Evolutionary conservation across 73 alveolate genomes (phyloP), one percentile per base, ranked within the genome.

Genomic region (Symbiodinium pilosum): DNA sequence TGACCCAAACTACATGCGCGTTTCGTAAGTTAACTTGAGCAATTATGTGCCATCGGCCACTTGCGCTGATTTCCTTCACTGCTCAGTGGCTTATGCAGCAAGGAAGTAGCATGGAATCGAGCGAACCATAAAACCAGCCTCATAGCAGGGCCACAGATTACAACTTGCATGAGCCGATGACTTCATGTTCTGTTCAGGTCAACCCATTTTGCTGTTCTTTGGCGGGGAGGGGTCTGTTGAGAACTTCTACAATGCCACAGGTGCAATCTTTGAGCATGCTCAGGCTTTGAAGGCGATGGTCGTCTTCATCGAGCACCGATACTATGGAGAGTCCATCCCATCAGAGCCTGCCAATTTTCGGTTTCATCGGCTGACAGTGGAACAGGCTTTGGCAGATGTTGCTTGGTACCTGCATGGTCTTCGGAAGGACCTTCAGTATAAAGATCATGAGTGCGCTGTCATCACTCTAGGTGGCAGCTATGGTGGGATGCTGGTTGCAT

Each of bases 401-500:
- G 98, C 98, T 38, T 73, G 92, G 98, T 73, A 47, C 38, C 84
- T 93, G 20, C 21, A n/a, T 3, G 84, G 84, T 18, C 34, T 93
- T 28, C 83, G 98, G 38, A 3, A 41, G 18, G 85, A 40, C 11
- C 68, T 93, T 64, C 68, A 44, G 6, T 93, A 92, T 54, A 38
- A 38, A 9, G 44, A 21, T 14, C 64, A 41, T 20, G 92, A 93
- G 98, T 73, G 97, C 52, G 38, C 99, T 3, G 99, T 94, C 93
- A 84, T 99, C 69, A 99, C 87, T 21, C 91, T 98, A 36, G 99
- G 99, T 12, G 99, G 99, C n/a, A 95, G 99, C 42, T 99, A 99
- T 42, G 99, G 99, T 43, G 99, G 99, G 47, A 99, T 99, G 99
- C 93, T 99, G 47, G 99, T 99, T 59, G 99, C 99, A 0, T 99